phyloP scores from a whole-genome alignment of 129 eudicot genomes.

The Artemisia annua region DNA sequence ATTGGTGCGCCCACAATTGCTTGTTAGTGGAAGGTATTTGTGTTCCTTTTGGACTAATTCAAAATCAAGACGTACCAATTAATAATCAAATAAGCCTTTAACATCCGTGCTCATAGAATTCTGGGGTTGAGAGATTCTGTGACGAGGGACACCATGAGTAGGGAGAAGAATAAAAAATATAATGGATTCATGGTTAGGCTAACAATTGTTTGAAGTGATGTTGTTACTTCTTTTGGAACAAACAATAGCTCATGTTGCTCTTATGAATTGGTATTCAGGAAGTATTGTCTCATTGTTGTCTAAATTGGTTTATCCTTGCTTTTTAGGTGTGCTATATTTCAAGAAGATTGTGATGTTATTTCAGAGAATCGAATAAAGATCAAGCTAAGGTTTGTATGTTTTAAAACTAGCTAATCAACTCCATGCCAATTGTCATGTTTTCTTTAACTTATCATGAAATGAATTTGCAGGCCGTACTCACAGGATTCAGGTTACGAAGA shows the following conservation, averaged over 20 bases:
- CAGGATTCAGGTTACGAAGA: constrained; percentile 90
- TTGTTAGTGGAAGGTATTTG: too few species aligned
- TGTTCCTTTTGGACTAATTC: too few species aligned
- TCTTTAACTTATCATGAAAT: constrained; percentile 26
- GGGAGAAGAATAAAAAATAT: too few species aligned
- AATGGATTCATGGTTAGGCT: background rate
- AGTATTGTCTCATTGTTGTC: constrained; percentile 12
- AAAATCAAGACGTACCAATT: too few species aligned
- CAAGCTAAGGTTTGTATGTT: constrained; percentile 66
- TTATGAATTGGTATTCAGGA: constrained; percentile 8
- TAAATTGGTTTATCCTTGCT: constrained; percentile 11
- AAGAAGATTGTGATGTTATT: constrained; percentile 81
- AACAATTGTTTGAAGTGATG: background rate
- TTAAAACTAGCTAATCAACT: constrained; percentile 17
- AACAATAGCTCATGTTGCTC: background rate
- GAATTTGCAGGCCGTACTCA: constrained; percentile 74
- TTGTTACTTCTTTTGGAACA: too few species aligned
- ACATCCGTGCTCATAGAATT: background rate
- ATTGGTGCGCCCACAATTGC: too few species aligned
- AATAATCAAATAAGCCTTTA: background rate
- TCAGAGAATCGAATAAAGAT: constrained; percentile 66
- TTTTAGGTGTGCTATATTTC: constrained; percentile 90
- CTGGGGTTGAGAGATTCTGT: background rate
- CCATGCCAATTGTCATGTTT: background rate
- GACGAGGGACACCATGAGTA: too few species aligned